Percentiles rank a stretch among this genome's conserved stretches.
Conservation (phyloP, 306 rosid species). For the Lablab purpureus region DNA sequence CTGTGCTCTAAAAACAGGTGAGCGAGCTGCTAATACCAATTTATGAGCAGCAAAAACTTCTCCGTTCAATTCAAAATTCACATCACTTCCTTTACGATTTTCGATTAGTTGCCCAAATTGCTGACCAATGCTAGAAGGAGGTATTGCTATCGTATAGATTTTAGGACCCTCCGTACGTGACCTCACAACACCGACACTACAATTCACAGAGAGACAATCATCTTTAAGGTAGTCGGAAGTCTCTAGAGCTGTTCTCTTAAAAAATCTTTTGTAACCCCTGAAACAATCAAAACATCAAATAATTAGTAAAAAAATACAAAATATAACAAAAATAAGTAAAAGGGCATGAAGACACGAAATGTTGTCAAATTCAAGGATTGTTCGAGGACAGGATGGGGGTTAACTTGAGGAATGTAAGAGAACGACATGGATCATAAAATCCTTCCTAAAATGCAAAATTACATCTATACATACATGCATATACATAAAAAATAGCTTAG, state of each 20-base stretch:
- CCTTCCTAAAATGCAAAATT: no score
- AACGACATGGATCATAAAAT: no score
- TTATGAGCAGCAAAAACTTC: constrained; percentile 79
- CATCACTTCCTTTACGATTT: constrained; percentile 77
- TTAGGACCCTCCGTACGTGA: constrained; percentile 80
- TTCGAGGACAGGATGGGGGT: no score
- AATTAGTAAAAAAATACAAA: constrained; percentile 26
- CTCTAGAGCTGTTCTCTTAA: constrained; percentile 76
- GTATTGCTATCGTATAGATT: constrained; percentile 69
- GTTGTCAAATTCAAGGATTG: no score
- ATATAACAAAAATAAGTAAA: no score
- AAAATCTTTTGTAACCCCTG: constrained; percentile 93
- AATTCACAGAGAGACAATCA: constrained; percentile 76
- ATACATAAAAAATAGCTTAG: no score
- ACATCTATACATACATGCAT: no score
- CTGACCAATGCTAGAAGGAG: constrained; percentile 71
- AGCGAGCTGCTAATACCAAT: constrained; percentile 82
- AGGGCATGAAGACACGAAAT: no score
- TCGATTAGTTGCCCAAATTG: constrained; percentile 75
- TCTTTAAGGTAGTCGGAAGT: constrained; percentile 84
- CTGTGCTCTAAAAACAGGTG: constrained; percentile 92
- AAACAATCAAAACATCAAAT: constrained; percentile 38
- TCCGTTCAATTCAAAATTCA: constrained; percentile 74
- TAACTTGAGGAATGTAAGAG: no score
- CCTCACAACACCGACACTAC: constrained; percentile 89